Base-by-base conservation (phyloP, 805 yeast genomes). In the Hanseniaspora nectarophila region DNA sequence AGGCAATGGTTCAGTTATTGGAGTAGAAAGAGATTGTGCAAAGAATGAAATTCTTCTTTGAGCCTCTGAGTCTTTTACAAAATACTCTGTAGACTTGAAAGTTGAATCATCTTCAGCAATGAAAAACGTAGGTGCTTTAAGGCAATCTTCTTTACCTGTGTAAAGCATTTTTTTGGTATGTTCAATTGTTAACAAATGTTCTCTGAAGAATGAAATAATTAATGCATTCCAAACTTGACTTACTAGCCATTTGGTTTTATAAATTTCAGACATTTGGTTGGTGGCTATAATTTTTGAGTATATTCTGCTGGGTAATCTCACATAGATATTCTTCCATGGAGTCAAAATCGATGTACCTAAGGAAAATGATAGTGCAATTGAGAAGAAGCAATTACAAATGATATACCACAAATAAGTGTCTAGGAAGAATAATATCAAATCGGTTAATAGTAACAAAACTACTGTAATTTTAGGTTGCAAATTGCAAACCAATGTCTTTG, bases 321-420 rank as follows among this genome's bases (percentile, higher is more conserved):
- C 75, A 61, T 82, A 85, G 29, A 82, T 76, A 59, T 84, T 85
- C 62, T 85, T 76, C 95, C 95, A 85, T 0, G 95, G 95, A 1
- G 92, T 83, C 82, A 90, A 81, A 10, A 85, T 79, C 0, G 94
- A 84, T 5, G 84, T 80, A 0, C 95, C 95, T 55, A 81, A 72
- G 39, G 81, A 78, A 56, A 81, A 73, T 0, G 92, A 82, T 5
- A 85, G 69, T 51, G 80, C 73, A 5, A 85, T 81, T 0, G 94
- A 85, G 53, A 83, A 81, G 0, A 76, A 60, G 0, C 92, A 81
- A 60, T 81, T 85, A 77, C 90, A 82, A 37, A 85, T 72, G 54
- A 85, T 85, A 59, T 84, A 85, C 95, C 95, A 85, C 16, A 85
- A 67, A 59, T 85, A 85, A 0, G 95, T 85, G 58, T 85, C 95